Evolutionary conservation across 371 early-diverging fungal species (phyloP).

Genomic region (Apophysomyces sp.): DNA sequence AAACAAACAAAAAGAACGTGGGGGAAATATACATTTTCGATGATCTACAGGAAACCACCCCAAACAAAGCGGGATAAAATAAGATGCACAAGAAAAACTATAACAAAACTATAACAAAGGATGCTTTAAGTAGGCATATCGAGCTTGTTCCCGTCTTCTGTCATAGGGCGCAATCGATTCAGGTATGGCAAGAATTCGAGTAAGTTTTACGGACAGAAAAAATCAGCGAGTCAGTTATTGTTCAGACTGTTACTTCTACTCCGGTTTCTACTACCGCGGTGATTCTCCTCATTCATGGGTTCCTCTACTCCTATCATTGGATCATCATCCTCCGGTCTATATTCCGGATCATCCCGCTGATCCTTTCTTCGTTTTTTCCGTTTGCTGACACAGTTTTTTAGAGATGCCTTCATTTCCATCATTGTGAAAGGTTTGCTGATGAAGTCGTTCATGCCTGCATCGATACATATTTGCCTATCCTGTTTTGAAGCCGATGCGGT

Average conservation of each 20-base stretch:
- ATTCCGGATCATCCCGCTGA: neutral
- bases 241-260: neutral
- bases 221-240: neutral
- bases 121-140: neutral
- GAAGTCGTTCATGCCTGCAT: constrained; percentile 65
- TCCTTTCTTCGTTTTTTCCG: constrained; percentile 26
- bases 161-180: neutral
- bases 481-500: constrained; percentile 60
- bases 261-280: neutral
- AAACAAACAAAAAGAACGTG: neutral
- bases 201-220: neutral
- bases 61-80: neutral
- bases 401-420: constrained; percentile 51
- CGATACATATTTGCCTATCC: constrained; percentile 61
- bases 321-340: constrained; percentile 6
- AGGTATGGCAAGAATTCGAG: neutral
- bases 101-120: neutral
- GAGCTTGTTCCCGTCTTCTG: neutral
- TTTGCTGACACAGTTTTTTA: constrained; percentile 34
- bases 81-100: neutral
- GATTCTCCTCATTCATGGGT: neutral
- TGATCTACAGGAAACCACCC: neutral
- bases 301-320: constrained; percentile 12
- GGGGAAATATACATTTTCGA: constrained; percentile 1
- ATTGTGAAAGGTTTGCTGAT: constrained; percentile 61